Conservation (phyloP, 495 filamentous ascomycete genomes). For the Aspergillus conjunctus region DNA sequence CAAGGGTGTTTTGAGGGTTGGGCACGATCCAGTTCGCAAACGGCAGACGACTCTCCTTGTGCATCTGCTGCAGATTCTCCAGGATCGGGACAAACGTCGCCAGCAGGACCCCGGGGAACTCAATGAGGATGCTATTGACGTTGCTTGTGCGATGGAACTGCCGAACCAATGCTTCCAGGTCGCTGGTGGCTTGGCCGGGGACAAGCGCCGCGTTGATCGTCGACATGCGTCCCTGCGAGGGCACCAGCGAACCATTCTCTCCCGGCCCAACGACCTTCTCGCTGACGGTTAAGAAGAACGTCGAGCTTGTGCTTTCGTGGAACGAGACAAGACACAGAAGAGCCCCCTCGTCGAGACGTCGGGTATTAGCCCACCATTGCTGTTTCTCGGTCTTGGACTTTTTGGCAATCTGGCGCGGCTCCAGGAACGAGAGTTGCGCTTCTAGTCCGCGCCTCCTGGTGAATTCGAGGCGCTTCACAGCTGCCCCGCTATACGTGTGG, state of each 20-base stretch:
- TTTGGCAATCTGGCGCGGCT: not conserved
- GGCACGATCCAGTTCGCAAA: constrained; percentile 61
- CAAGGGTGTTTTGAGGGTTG: not conserved
- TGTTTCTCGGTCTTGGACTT: not conserved
- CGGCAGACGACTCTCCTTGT: constrained; percentile 52
- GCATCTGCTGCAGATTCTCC: constrained; percentile 64
- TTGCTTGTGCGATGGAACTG: not conserved
- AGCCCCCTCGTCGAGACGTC: constrained; percentile 6
- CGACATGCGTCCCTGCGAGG: not conserved
- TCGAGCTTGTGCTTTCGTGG: not conserved
- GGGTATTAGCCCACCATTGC: constrained; percentile 2
- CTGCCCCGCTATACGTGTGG: not conserved
- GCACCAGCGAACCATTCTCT: not conserved
- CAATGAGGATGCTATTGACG: constrained; percentile 47
- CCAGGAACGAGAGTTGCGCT: not conserved
- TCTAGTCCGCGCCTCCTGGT: constrained; percentile 4
- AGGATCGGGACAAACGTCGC: constrained; percentile 67
- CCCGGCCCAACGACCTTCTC: not conserved
- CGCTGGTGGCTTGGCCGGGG: not conserved
- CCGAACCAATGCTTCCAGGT: constrained; percentile 1
- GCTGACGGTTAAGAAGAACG: constrained; percentile 2
- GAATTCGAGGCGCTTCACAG: not conserved
- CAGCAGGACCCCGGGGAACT: constrained; percentile 70
- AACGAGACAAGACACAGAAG: constrained; percentile 6
- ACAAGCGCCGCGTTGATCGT: not conserved